These are phyloP conservation scores for Tylopilus plumbeoviolaceoides DNA, from an alignment of 768 basidiomycete genomes.

Conservation along the genomic window DNA sequence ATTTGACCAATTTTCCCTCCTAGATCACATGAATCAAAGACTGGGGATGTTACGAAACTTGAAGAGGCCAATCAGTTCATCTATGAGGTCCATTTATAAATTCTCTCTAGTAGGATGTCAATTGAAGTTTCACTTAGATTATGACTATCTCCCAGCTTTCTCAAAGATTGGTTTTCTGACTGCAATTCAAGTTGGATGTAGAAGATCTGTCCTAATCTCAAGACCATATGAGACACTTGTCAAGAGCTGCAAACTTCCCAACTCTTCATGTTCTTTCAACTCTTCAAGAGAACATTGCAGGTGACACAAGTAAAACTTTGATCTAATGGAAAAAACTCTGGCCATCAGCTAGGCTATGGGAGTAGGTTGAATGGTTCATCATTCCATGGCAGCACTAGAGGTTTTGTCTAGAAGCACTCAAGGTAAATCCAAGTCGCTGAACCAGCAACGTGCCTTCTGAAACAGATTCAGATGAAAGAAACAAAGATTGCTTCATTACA, in stretches of 20 bases:
- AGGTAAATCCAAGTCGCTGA: conserved; percentile 43
- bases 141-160: no score
- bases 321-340: no score
- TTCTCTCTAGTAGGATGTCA: no score
- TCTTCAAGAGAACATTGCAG: no score
- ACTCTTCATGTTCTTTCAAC: conserved; percentile 67
- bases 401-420: conserved; percentile 82
- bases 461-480: conserved; percentile 63
- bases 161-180: no score
- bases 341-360: conserved; percentile 69
- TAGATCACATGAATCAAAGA: conserved; percentile 63
- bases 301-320: conserved; percentile 3
- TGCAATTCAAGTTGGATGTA: conserved; percentile 76
- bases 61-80: conserved; percentile 83
- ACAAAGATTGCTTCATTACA: conserved; percentile 84
- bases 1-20: neutral
- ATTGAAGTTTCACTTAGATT: no score
- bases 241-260: conserved; percentile 60
- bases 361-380: conserved; percentile 80
- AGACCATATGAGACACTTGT: no score
- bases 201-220: conserved; percentile 83
- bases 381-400: conserved; percentile 78
- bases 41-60: conserved; percentile 67
- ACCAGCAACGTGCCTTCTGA: neutral
- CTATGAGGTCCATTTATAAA: no score